Percentiles rank a stretch among this genome's conserved stretches.
phyloP scores from a whole-genome alignment of 306 rosid genomes.

The Citrullus mucosospermus region DNA sequence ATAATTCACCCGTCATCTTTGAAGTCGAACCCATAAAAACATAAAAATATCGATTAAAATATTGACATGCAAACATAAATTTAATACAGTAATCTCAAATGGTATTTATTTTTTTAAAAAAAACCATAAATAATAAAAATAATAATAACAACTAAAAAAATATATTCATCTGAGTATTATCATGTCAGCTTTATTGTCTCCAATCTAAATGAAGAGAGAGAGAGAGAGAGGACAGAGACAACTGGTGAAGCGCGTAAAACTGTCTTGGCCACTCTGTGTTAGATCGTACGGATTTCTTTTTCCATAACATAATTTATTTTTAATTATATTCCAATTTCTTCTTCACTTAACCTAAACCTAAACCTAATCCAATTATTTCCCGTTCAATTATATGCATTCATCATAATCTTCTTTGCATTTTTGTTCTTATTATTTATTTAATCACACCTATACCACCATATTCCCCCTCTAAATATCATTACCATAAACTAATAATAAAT shows the following conservation, averaged over 20 bases:
- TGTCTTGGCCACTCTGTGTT: background rate
- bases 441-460: background rate
- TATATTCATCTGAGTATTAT: background rate
- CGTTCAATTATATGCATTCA: background rate
- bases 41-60: too few species aligned
- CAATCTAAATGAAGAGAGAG: conserved; percentile 1
- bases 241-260: conserved; percentile 12
- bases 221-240: conserved; percentile 2
- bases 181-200: background rate
- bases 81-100: too few species aligned
- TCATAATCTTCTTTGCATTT: background rate
- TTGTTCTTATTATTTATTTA: background rate
- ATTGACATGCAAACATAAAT: too few species aligned
- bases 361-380: conserved; percentile 7
- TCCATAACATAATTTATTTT: background rate
- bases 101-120: too few species aligned
- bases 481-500: background rate
- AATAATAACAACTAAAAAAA: too few species aligned
- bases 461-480: background rate
- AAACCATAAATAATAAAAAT: too few species aligned
- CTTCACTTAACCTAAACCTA: background rate
- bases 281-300: background rate
- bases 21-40: too few species aligned
- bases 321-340: background rate
- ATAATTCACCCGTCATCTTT: too few species aligned